These are phyloP conservation scores for Zea luxurians DNA, from an alignment of 176 grass and related monocot species.

Conservation along the genomic window DNA sequence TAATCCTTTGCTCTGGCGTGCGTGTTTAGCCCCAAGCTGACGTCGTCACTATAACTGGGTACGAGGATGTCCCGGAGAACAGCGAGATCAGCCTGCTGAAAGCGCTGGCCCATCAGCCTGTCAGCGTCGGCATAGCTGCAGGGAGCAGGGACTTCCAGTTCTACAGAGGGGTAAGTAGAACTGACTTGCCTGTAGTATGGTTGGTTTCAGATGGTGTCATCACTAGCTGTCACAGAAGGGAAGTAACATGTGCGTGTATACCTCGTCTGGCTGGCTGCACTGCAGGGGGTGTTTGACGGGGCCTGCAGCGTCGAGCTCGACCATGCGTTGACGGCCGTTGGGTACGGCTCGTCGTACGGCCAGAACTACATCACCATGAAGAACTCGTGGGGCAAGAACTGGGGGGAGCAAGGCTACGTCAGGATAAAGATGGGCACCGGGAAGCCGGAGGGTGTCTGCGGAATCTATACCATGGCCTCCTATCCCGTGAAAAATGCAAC, in stretches of 20 bases:
- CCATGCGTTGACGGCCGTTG: constrained; percentile 71
- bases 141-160: constrained; percentile 78
- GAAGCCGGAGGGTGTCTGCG: constrained; percentile 66
- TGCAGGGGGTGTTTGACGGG: constrained; percentile 74
- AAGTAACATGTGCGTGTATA: not conserved
- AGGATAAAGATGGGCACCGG: constrained; percentile 75
- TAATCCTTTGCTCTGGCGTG: not conserved
- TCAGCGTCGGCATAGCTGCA: constrained; percentile 74
- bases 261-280: constrained; percentile 1
- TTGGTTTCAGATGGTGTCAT: not conserved
- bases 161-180: constrained; percentile 69
- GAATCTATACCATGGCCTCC: constrained; percentile 71
- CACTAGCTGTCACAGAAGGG: not conserved
- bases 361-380: constrained; percentile 74
- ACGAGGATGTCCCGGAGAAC: constrained; percentile 73
- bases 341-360: constrained; percentile 59
- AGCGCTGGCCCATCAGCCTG: constrained; percentile 65
- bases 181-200: not conserved
- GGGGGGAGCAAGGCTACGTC: constrained; percentile 77
- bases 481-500: constrained; percentile 63
- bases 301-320: constrained; percentile 57
- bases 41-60: constrained; percentile 60
- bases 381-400: constrained; percentile 74
- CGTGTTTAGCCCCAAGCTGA: constrained; percentile 45
- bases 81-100: constrained; percentile 70